Evolutionary conservation across 176 grass and related monocot species (phyloP), one percentile per base, ranked within the genome.

Genomic region (Echinochloa phyllopogon): DNA sequence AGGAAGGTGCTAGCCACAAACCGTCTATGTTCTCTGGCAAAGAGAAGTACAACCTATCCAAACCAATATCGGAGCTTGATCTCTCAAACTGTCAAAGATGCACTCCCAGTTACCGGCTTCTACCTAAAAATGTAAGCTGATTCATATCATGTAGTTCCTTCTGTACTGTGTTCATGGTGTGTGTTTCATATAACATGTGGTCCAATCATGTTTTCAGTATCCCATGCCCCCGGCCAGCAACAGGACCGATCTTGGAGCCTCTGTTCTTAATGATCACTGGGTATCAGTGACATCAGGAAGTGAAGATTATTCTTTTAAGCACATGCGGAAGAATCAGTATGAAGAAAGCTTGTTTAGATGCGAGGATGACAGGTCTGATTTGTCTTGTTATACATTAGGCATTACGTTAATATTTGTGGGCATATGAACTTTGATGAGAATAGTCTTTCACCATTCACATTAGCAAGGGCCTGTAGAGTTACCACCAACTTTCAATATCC

Each of bases 281-380:
- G 96, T 99, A 47, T 99, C 96, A 17, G 96, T 99, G 82, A 99
- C 96, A 82, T 99, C 96, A 56, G 96, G 96, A 91, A 99, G 96
- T 77, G 96, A 99, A 71, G 96, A 99, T 87, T 99, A 96, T 89
- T 99, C 96, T 64, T 99, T 99, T 83, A 99, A 99, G 85, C 96
- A 99, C 53, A 99, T 99, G 96, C 86, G 96, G 40, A 99, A 96
- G 79, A 99, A 99, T 87, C 96, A 99, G 75, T 99, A 99, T 62
- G 96, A 99, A 87, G 96, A 99, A 81, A 99, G 96, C 84, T 90
- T 99, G 65, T 99, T 99, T 91, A 88, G 93, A 91, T 99, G 96
- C 4, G 96, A 99, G 90, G 96, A 99, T 84, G 96, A 99, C 86
- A 94, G 96, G 96, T 99, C 62, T 45, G 11, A 73, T 74, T 65